Evolutionary conservation across 306 rosid species (phyloP).

Genomic region (Trichosanthes truncata): DNA sequence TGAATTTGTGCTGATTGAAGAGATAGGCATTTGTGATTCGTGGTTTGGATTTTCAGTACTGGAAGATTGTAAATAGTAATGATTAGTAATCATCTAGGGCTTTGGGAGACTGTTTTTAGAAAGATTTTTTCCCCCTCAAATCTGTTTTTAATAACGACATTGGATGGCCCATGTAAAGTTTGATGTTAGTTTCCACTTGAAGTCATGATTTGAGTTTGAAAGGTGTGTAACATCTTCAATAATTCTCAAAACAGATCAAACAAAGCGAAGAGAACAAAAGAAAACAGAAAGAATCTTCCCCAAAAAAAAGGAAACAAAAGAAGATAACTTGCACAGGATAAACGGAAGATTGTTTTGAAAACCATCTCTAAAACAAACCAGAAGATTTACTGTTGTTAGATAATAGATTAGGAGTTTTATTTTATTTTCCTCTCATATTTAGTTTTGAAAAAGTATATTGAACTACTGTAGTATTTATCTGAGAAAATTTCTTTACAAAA

Average conservation of each 20-base stretch:
- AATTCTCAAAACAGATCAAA: not conserved
- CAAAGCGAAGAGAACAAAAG: not conserved
- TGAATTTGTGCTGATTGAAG: not conserved
- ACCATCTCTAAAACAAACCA: not conserved
- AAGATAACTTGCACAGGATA: not conserved
- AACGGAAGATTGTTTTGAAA: not conserved
- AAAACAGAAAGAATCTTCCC: not conserved
- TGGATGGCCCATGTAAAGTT: not conserved
- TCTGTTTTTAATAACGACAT: not conserved
- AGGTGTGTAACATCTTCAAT: not conserved
- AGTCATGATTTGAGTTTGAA: not conserved
- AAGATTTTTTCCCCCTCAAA: not conserved
- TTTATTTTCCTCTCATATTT: not conserved
- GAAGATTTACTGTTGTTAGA: not conserved
- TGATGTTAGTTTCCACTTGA: not conserved
- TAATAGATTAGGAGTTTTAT: not conserved
- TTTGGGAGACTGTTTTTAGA: not conserved
- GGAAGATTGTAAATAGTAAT: not conserved
- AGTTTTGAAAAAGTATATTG: not conserved
- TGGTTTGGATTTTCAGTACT: not conserved
- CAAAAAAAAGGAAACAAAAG: not conserved
- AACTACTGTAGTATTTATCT: not conserved
- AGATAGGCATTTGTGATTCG: not conserved
- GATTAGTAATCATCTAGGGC: not conserved
- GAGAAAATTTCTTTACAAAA: not conserved